Percentiles rank a stretch among this genome's conserved stretches.
These are phyloP conservation scores for Phytophthora sojae DNA, from an alignment of 352 stramenopile species.

Conservation along the genomic window DNA sequence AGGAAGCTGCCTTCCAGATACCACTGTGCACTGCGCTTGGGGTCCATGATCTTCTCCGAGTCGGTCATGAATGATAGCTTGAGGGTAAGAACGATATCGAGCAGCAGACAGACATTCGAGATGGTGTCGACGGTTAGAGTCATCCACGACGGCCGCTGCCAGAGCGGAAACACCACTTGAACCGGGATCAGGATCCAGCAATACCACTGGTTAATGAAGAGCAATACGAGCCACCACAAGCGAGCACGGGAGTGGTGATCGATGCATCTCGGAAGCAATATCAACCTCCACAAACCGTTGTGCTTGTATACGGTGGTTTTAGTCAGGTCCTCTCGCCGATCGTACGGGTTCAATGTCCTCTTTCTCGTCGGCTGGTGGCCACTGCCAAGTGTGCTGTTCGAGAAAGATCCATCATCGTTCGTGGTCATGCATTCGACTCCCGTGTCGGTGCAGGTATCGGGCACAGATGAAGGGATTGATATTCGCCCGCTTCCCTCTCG, in stretches of 20 bases:
- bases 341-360: background rate
- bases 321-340: background rate
- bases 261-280: conserved; percentile 34
- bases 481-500: background rate
- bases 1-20: conserved; percentile 50
- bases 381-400: background rate
- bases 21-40: conserved; percentile 37
- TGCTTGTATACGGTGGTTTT: conserved; percentile 39
- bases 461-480: background rate
- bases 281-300: conserved; percentile 1
- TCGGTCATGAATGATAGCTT: conserved; percentile 57
- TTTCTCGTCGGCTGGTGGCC: background rate
- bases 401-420: background rate
- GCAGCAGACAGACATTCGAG: conserved; percentile 37
- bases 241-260: conserved; percentile 56
- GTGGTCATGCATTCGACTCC: background rate
- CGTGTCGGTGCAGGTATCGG: background rate
- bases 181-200: conserved; percentile 62
- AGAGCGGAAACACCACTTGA: conserved; percentile 59
- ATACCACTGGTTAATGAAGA: conserved; percentile 41
- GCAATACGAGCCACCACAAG: conserved; percentile 58
- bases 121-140: conserved; percentile 39
- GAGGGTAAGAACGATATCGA: conserved; percentile 64
- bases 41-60: conserved; percentile 63
- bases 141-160: conserved; percentile 41